Evolutionary conservation across 176 grass and related monocot species (phyloP).

Genomic region (Elaeis guineensis): DNA sequence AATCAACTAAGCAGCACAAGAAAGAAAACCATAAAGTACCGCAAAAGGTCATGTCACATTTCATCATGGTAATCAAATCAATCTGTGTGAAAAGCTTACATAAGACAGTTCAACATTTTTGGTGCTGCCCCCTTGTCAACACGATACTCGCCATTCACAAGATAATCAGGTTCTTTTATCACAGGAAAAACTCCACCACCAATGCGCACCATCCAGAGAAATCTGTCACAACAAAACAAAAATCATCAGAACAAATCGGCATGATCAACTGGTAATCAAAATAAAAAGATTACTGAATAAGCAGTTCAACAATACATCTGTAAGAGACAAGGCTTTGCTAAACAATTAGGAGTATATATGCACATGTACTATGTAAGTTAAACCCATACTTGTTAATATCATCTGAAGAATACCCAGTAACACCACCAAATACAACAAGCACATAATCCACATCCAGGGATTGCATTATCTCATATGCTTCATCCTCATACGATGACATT

Average conservation of each 20-base stretch:
- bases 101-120: constrained; percentile 99
- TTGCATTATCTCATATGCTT: constrained; percentile 99
- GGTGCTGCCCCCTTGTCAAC: constrained; percentile 90
- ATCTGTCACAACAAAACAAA: constrained; percentile 19
- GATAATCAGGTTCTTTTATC: constrained; percentile 99
- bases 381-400: constrained; percentile 93
- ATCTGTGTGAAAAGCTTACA: constrained; percentile 45
- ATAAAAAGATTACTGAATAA: too few relatives aligned
- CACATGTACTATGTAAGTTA: not conserved
- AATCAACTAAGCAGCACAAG: too few relatives aligned
- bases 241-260: too few relatives aligned
- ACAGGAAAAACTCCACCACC: constrained; percentile 98
- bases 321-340: too few relatives aligned
- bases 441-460: constrained; percentile 94
- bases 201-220: constrained; percentile 99
- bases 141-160: constrained; percentile 95
- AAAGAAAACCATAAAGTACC: too few relatives aligned
- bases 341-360: too few relatives aligned
- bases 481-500: constrained; percentile 95
- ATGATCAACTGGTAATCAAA: too few relatives aligned
- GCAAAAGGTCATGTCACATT: too few relatives aligned
- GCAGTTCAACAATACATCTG: too few relatives aligned
- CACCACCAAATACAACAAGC: constrained; percentile 95
- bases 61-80: too few relatives aligned
- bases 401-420: constrained; percentile 96